phyloP scores from a whole-genome alignment of 345 rosid species.

The Salix suchowensis region DNA sequence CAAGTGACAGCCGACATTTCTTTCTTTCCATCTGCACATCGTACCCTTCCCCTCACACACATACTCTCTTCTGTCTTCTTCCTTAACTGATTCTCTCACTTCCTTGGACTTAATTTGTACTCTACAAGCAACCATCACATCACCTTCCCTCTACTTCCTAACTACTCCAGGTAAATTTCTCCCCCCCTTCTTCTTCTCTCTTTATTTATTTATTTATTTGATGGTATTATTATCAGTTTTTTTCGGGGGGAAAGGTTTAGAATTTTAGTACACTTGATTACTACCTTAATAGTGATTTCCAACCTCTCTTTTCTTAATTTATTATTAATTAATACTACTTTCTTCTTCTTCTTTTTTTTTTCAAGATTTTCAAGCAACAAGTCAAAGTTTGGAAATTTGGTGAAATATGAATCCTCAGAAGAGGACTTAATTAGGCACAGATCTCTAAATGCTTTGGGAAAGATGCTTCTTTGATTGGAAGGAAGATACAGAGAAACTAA shows the following conservation, averaged over 20 bases:
- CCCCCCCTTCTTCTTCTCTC: background rate
- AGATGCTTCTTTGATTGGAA: background rate
- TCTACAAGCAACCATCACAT: background rate
- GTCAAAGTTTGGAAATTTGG: background rate
- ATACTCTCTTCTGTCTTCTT: constrained; percentile 7
- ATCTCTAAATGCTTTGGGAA: constrained; percentile 14
- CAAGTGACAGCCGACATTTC: constrained; percentile 26
- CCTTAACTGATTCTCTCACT: constrained; percentile 8
- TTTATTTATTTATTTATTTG: background rate
- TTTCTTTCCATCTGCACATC: constrained; percentile 33
- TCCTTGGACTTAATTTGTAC: background rate
- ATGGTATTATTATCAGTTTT: background rate
- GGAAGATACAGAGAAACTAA: background rate
- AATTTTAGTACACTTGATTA: background rate
- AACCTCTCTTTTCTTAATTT: background rate
- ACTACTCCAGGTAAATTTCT: background rate
- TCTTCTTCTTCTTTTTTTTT: background rate
- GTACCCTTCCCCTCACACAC: constrained; percentile 20
- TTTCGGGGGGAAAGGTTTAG: background rate
- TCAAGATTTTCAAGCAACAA: constrained; percentile 10
- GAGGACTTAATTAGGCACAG: constrained; percentile 9
- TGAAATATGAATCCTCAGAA: background rate
- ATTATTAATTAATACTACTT: background rate
- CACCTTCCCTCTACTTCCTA: constrained; percentile 1
- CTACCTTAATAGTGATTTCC: constrained; percentile 12